Percentiles rank a stretch among this genome's conserved stretches.
Evolutionary conservation across 2,329 filamentous ascomycete species (phyloP).

Genomic region (Neonectria coccinea): DNA sequence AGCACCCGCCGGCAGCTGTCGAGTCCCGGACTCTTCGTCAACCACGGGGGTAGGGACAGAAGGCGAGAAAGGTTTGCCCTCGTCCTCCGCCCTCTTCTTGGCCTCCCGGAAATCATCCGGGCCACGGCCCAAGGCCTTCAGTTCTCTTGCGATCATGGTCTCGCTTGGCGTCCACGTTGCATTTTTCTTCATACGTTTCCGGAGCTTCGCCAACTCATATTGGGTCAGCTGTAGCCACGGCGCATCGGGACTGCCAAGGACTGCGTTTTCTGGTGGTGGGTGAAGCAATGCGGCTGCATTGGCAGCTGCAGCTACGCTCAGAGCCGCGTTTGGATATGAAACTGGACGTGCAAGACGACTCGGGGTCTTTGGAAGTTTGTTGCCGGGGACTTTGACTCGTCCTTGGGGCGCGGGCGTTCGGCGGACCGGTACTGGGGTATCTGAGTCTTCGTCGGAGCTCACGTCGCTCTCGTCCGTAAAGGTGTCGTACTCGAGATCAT

Average conservation of each 20-base stretch:
- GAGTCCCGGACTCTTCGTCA: slow-evolving; percentile 63
- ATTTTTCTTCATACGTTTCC: slow-evolving; percentile 94
- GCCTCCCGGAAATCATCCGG: slow-evolving; percentile 71
- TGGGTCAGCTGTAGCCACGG: slow-evolving; percentile 75
- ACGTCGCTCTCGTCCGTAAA: slow-evolving; percentile 66
- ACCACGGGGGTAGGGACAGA: slow-evolving; percentile 52
- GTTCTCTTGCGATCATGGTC: slow-evolving; percentile 85
- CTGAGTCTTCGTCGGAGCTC: slow-evolving; percentile 64
- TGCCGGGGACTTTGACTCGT: slow-evolving; percentile 63
- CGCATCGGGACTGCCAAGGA: slow-evolving; percentile 68
- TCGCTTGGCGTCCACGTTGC: slow-evolving; percentile 86
- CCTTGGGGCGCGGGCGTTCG: slow-evolving; percentile 53
- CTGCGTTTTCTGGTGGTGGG: slow-evolving; percentile 70
- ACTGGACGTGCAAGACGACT: slow-evolving; percentile 53
- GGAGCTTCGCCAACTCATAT: slow-evolving; percentile 74
- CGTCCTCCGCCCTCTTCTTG: slow-evolving; percentile 73
- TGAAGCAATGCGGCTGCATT: slow-evolving; percentile 60
- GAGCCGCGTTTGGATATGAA: slow-evolving; percentile 50
- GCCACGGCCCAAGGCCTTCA: slow-evolving; percentile 76
- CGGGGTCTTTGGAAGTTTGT: slow-evolving; percentile 58
- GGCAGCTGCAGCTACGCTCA: slow-evolving; percentile 55
- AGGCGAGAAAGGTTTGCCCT: slow-evolving; percentile 70
- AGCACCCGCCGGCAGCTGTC: slow-evolving; percentile 69
- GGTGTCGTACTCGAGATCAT: slow-evolving; percentile 72
- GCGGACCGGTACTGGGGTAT: slow-evolving; percentile 53